Evolutionary conservation across 192 early-diverging fungal species (phyloP).

Genomic region (Backusella circina): DNA sequence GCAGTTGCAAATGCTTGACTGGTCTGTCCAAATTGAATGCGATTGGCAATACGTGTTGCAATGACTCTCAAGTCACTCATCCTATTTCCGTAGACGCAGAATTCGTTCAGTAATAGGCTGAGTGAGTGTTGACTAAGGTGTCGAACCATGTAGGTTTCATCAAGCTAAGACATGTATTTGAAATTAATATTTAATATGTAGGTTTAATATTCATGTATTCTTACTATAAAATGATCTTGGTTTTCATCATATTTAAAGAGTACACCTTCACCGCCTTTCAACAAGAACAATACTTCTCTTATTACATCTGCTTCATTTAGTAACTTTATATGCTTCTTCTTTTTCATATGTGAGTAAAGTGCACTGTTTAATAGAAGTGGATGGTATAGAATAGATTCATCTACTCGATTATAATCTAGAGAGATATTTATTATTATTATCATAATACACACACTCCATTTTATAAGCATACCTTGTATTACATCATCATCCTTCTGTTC

Average conservation of each 20-base stretch:
- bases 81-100: conserved; percentile 13
- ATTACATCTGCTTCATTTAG: conserved; percentile 34
- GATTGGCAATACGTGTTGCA: background rate
- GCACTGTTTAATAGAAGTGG: conserved; percentile 1
- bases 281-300: conserved; percentile 35
- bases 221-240: conserved; percentile 12
- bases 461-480: background rate
- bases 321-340: background rate
- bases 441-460: background rate
- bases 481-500: background rate
- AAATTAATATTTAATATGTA: no score
- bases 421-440: background rate
- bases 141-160: background rate
- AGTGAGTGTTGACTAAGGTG: conserved; percentile 13
- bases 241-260: conserved; percentile 17
- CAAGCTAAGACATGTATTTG: no score
- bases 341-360: conserved; percentile 12
- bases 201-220: no score
- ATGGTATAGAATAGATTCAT: background rate
- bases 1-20: conserved; percentile 37
- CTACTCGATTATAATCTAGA: background rate
- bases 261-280: conserved; percentile 25
- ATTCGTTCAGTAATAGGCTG: background rate
- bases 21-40: conserved; percentile 37
- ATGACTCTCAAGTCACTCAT: conserved; percentile 13